Evolutionary conservation across 371 early-diverging fungal genomes (phyloP).

Genomic region (Mucor saturninus): DNA sequence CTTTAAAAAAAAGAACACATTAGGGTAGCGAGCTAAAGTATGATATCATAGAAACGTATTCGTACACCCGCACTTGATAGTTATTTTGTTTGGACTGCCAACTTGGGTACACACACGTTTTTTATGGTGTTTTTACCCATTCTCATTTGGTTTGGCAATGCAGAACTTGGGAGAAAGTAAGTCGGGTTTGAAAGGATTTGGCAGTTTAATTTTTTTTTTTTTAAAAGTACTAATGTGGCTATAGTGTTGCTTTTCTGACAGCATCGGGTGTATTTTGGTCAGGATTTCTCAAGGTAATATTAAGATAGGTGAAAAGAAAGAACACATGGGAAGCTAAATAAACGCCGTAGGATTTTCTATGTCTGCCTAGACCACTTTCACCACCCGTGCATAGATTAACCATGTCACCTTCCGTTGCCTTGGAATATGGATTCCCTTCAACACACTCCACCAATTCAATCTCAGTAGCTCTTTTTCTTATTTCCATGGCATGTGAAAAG

Average conservation of each 20-base stretch:
- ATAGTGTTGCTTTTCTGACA: slow-evolving; percentile 52
- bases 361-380: slow-evolving; percentile 76
- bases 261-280: slow-evolving; percentile 73
- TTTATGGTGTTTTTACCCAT: slow-evolving; percentile 74
- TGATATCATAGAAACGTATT: slow-evolving; percentile 33
- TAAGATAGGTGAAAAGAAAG: neutral
- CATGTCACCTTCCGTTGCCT: slow-evolving; percentile 61
- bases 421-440: slow-evolving; percentile 86
- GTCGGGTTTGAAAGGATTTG: neutral
- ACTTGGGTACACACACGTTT: slow-evolving; percentile 76
- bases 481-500: slow-evolving; percentile 54
- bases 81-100: slow-evolving; percentile 67
- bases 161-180: slow-evolving; percentile 62
- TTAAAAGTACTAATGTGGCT: neutral
- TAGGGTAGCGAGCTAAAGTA: neutral
- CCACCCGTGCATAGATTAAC: slow-evolving; percentile 74
- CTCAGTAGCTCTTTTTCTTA: slow-evolving; percentile 68
- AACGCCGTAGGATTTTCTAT: slow-evolving; percentile 69
- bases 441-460: slow-evolving; percentile 80
- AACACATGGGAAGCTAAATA: neutral
- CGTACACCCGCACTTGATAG: slow-evolving; percentile 57
- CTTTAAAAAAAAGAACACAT: neutral
- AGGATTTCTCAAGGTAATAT: slow-evolving; percentile 67
- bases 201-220: neutral
- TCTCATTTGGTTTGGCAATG: slow-evolving; percentile 74